A percentile compares a stretch with the other conserved stretches of the same genome.
Evolutionary conservation across 441 rosid genomes (phyloP).

Genomic region (Eruca vesicaria): DNA sequence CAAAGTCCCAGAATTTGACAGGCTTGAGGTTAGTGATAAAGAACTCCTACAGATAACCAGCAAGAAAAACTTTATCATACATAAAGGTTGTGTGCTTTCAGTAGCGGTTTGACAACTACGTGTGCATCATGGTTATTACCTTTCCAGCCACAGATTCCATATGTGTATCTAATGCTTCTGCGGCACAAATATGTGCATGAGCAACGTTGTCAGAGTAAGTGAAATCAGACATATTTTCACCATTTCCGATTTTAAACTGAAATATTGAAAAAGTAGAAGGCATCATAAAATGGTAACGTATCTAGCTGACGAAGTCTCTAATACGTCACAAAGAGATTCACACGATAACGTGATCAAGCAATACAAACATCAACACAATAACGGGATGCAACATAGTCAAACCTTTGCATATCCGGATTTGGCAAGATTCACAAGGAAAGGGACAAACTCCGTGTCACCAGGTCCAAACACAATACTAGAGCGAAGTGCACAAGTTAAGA

Average conservation of each 20-base stretch:
- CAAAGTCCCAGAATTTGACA: slow-evolving; percentile 74
- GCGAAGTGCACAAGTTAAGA: slow-evolving; percentile 87
- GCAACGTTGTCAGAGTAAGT: slow-evolving; percentile 80
- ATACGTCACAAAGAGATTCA: not conserved
- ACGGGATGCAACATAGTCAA: not conserved
- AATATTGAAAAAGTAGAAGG: slow-evolving; percentile 33
- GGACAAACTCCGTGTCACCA: slow-evolving; percentile 65
- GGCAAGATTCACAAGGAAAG: slow-evolving; percentile 59
- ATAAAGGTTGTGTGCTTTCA: not conserved
- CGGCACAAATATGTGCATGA: slow-evolving; percentile 84
- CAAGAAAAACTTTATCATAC: slow-evolving; percentile 26
- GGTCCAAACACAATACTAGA: slow-evolving; percentile 93
- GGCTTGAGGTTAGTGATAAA: slow-evolving; percentile 85
- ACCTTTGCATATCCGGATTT: slow-evolving; percentile 93
- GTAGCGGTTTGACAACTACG: not conserved
- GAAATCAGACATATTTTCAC: slow-evolving; percentile 87
- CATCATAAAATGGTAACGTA: not conserved
- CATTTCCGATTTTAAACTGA: slow-evolving; percentile 82
- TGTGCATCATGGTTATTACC: slow-evolving; percentile 49
- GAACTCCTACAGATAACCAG: slow-evolving; percentile 61
- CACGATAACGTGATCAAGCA: not conserved
- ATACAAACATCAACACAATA: not conserved
- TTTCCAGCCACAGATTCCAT: slow-evolving; percentile 82
- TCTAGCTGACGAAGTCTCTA: not conserved
- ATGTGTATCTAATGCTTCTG: slow-evolving; percentile 68